Conservation (phyloP, 257 asterid genomes). For the Ehretia macrophylla region DNA sequence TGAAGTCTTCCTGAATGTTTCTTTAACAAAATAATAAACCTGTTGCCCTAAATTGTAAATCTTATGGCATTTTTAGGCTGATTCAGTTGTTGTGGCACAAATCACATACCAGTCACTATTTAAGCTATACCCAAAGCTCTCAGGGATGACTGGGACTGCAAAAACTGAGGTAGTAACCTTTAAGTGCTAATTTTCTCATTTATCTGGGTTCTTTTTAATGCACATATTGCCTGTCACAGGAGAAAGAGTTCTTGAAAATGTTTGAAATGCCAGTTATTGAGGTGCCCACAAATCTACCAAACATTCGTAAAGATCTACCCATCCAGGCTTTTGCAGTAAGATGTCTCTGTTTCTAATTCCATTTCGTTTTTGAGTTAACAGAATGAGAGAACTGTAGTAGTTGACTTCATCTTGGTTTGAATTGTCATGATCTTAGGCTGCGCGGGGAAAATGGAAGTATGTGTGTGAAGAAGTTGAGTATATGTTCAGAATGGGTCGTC, state of each 20-base stretch:
- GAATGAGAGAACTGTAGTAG: neutral
- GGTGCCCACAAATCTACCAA: conserved; percentile 89
- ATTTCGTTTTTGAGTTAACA: neutral
- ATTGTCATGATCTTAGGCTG: conserved; percentile 52
- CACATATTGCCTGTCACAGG: conserved; percentile 36
- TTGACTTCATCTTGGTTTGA: conserved; percentile 20
- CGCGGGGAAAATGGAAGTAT: conserved; percentile 87
- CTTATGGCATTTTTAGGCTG: conserved; percentile 57
- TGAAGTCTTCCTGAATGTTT: neutral
- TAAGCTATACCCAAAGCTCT: conserved; percentile 92
- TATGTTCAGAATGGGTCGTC: conserved; percentile 87
- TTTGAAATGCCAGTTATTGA: conserved; percentile 89
- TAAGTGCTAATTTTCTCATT: neutral
- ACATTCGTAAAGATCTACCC: conserved; percentile 80
- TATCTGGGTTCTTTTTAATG: neutral
- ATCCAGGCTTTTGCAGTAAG: conserved; percentile 96
- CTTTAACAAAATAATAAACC: neutral
- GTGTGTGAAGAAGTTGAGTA: conserved; percentile 79
- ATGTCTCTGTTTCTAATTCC: neutral
- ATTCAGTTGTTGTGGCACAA: conserved; percentile 97
- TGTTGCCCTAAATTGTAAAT: conserved; percentile 3
- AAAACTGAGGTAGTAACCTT: conserved; percentile 71
- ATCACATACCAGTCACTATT: conserved; percentile 93
- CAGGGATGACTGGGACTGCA: conserved; percentile 99
- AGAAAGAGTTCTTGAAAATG: conserved; percentile 93